A percentile compares a stretch with the other conserved stretches of the same genome.
Evolutionary conservation across 352 stramenopile species (phyloP).

Genomic region (Phytophthora vignae): DNA sequence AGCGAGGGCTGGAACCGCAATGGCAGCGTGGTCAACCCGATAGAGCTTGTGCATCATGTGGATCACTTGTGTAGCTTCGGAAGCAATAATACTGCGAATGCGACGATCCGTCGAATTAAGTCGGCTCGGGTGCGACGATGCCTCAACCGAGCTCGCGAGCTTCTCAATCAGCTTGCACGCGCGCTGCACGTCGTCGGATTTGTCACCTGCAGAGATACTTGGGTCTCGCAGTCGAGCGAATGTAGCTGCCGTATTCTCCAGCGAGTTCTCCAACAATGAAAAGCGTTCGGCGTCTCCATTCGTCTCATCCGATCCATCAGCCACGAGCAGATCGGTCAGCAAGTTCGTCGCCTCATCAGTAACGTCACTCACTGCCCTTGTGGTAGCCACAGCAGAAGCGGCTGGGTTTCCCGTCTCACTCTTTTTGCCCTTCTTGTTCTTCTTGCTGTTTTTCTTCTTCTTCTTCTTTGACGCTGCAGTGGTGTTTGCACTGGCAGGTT

Average conservation of each 20-base stretch:
- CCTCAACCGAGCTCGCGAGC: conserved; percentile 5
- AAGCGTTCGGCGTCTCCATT: background rate
- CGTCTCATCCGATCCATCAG: background rate
- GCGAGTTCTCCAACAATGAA: conserved; percentile 1
- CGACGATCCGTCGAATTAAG: conserved; percentile 9
- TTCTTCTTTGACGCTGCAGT: background rate
- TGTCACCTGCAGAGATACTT: conserved; percentile 5
- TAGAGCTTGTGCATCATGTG: conserved; percentile 42
- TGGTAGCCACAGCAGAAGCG: background rate
- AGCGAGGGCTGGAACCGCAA: conserved; percentile 5
- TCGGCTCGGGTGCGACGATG: conserved; percentile 8
- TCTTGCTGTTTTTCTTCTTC: conserved; percentile 3
- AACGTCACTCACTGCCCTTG: background rate
- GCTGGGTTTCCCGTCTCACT: conserved; percentile 14
- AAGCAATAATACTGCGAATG: conserved; percentile 1
- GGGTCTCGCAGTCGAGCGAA: conserved; percentile 26
- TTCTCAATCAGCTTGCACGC: conserved; percentile 16
- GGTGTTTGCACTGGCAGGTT: background rate
- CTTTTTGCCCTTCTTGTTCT: conserved; percentile 40
- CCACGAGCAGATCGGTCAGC: conserved; percentile 11
- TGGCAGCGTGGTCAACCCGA: conserved; percentile 24
- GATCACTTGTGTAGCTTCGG: conserved; percentile 19
- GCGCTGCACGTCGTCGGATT: conserved; percentile 9
- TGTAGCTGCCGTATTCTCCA: conserved; percentile 9
- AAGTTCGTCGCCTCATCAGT: conserved; percentile 9